Conservation (phyloP, 192 early-diverging fungal genomes). For the Dimargaris cristalligena region DNA sequence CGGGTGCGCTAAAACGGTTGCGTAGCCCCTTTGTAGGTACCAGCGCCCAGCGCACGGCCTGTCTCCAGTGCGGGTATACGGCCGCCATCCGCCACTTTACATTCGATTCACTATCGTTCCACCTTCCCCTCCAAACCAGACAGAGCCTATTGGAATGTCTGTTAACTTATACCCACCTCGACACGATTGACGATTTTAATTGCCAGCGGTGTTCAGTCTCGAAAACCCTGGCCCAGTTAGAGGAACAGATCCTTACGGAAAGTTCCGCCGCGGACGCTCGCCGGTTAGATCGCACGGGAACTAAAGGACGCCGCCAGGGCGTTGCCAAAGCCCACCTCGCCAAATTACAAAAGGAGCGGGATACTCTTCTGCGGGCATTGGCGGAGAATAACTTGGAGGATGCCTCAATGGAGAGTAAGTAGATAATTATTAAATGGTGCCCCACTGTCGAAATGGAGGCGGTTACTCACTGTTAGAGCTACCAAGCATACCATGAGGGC, state of each 20-base stretch:
- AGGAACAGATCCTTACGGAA: neutral
- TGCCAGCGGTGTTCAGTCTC: slow-evolving; percentile 1
- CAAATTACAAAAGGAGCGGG: neutral
- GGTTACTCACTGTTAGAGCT: too few species aligned
- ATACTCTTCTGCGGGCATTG: neutral
- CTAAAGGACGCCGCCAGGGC: neutral
- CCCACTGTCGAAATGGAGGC: too few species aligned
- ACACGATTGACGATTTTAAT: slow-evolving; percentile 4
- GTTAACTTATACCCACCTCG: neutral
- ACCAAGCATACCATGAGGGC: too few species aligned
- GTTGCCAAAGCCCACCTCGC: neutral
- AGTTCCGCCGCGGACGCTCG: neutral
- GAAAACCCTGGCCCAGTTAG: neutral
- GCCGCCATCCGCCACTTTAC: slow-evolving; percentile 59
- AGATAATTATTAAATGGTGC: too few species aligned
- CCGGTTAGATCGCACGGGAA: neutral
- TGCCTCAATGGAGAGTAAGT: too few species aligned
- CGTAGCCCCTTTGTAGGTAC: slow-evolving; percentile 62
- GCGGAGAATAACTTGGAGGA: neutral
- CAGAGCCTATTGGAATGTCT: neutral
- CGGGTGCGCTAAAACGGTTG: too few species aligned
- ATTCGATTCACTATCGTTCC: slow-evolving; percentile 65
- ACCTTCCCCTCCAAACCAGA: slow-evolving; percentile 27
- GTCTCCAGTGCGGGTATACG: slow-evolving; percentile 62
- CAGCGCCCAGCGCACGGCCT: slow-evolving; percentile 55